Conservation (phyloP, 495 filamentous ascomycete genomes). For the Hamigera avellanea region DNA sequence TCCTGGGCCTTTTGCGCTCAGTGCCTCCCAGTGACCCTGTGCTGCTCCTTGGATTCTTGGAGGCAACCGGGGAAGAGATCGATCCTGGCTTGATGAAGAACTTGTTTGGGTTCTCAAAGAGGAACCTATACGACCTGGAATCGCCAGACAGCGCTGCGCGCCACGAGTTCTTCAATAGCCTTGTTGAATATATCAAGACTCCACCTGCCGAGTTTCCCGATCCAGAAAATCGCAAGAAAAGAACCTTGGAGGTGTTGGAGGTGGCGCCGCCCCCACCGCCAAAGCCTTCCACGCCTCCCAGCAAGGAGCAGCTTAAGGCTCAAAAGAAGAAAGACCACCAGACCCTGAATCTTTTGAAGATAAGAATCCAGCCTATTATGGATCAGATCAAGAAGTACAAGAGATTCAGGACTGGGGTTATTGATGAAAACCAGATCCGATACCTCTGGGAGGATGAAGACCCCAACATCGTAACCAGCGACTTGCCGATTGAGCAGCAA, state of each 20-base stretch:
- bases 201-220: constrained; percentile 79
- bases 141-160: constrained; percentile 56
- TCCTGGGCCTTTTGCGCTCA: constrained; percentile 62
- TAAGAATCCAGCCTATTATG: constrained; percentile 84
- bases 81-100: constrained; percentile 54
- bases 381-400: constrained; percentile 84
- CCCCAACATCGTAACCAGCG: constrained; percentile 67
- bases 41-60: constrained; percentile 70
- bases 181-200: constrained; percentile 63
- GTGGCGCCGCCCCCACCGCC: constrained; percentile 62
- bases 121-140: constrained; percentile 56
- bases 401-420: constrained; percentile 67
- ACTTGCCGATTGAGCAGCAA: constrained; percentile 49
- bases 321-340: constrained; percentile 73
- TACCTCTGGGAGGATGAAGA: constrained; percentile 79
- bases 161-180: constrained; percentile 60
- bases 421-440: constrained; percentile 57
- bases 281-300: constrained; percentile 38
- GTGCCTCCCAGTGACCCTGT: constrained; percentile 82
- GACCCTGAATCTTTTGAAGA: constrained; percentile 71
- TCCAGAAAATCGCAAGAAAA: constrained; percentile 69
- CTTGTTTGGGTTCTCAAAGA: constrained; percentile 74
- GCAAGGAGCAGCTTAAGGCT: constrained; percentile 66
- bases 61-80: constrained; percentile 45
- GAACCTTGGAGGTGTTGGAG: constrained; percentile 63